Conservation (phyloP, 352 stramenopile genomes). For the Phytophthora lateralis region DNA sequence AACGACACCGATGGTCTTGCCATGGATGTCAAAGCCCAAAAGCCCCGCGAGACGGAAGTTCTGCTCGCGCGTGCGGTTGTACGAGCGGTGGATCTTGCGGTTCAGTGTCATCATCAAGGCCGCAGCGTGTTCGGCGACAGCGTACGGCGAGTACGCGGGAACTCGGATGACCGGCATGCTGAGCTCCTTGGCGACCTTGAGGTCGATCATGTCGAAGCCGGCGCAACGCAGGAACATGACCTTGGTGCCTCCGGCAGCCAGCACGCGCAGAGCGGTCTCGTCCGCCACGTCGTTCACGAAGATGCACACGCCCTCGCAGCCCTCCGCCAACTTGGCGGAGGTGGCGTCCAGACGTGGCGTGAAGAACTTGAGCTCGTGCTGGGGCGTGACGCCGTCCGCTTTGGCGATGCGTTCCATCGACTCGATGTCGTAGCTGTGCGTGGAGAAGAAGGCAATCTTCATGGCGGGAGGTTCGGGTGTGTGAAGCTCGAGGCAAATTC, state of each 20-base stretch:
- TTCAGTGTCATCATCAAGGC: constrained; percentile 85
- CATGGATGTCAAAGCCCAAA: constrained; percentile 68
- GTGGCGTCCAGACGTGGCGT: constrained; percentile 50
- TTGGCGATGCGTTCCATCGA: constrained; percentile 53
- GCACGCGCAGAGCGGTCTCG: constrained; percentile 47
- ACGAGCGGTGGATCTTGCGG: constrained; percentile 77
- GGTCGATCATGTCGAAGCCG: constrained; percentile 82
- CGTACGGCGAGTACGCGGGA: constrained; percentile 79
- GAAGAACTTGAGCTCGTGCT: constrained; percentile 68
- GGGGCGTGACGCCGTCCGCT: constrained; percentile 43
- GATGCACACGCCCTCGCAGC: constrained; percentile 71
- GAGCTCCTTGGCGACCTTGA: constrained; percentile 63
- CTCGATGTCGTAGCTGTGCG: constrained; percentile 75
- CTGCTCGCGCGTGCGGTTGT: constrained; percentile 75
- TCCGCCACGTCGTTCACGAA: constrained; percentile 90
- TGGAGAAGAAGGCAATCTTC: constrained; percentile 84
- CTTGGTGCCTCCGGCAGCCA: constrained; percentile 54
- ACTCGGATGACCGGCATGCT: constrained; percentile 65
- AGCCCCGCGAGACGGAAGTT: constrained; percentile 75
- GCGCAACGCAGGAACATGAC: constrained; percentile 83
- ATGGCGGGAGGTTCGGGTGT: constrained; percentile 27
- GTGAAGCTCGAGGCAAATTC: constrained; percentile 24
- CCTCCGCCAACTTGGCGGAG: constrained; percentile 56
- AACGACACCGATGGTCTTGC: constrained; percentile 76
- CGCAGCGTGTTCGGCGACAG: constrained; percentile 82